Conservation (phyloP, 1,139 yeast species). For the Suhomyces ambrosiae region DNA sequence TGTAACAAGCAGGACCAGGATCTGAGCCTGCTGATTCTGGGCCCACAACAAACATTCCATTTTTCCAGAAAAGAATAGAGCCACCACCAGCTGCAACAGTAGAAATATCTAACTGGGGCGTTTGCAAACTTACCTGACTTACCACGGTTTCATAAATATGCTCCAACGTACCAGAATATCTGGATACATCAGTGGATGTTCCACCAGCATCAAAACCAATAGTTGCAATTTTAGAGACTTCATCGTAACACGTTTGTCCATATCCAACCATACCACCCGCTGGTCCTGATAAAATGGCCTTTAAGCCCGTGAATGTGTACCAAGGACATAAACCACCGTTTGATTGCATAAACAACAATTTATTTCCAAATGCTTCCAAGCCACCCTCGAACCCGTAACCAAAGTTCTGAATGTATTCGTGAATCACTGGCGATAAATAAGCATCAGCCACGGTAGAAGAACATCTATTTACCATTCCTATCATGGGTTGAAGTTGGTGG, state of each 20-base stretch:
- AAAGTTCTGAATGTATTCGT: slow-evolving; percentile 37
- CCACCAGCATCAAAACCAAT: slow-evolving; percentile 54
- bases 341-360: slow-evolving; percentile 48
- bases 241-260: slow-evolving; percentile 47
- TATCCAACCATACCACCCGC: slow-evolving; percentile 57
- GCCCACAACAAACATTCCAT: slow-evolving; percentile 50
- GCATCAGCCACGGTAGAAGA: slow-evolving; percentile 52
- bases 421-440: slow-evolving; percentile 42
- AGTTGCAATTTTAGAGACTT: slow-evolving; percentile 33
- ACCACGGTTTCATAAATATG: slow-evolving; percentile 50
- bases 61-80: slow-evolving; percentile 46
- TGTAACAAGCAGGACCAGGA: slow-evolving; percentile 51
- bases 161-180: slow-evolving; percentile 42
- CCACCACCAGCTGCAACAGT: slow-evolving; percentile 56
- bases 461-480: slow-evolving; percentile 45
- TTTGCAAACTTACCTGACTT: slow-evolving; percentile 44
- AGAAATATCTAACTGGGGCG: slow-evolving; percentile 49
- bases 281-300: slow-evolving; percentile 52
- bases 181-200: slow-evolving; percentile 50
- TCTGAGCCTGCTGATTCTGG: slow-evolving; percentile 52
- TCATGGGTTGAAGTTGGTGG: slow-evolving; percentile 47
- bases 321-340: slow-evolving; percentile 54
- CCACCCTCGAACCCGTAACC: slow-evolving; percentile 50
- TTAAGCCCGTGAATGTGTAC: slow-evolving; percentile 50
- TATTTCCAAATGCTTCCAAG: slow-evolving; percentile 44